Conservation (phyloP, 306 rosid species). For the Medicago lupulina region DNA sequence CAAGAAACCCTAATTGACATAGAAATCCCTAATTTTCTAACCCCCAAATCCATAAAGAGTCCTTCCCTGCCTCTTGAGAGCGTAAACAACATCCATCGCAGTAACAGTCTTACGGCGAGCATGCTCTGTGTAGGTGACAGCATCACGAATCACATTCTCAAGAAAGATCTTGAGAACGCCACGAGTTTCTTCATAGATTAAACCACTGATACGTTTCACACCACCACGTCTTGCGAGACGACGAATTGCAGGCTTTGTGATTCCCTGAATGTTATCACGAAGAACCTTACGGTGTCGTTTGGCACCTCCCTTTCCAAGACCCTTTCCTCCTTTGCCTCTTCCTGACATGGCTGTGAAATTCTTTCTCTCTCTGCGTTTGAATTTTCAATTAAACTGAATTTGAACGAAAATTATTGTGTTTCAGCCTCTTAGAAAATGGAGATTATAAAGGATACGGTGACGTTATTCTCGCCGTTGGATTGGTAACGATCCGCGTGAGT, state of each 20-base stretch:
- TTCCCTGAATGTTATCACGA: constrained; percentile 68
- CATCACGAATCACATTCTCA: constrained; percentile 63
- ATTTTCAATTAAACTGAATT: background rate
- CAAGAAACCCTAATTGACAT: constrained; percentile 4
- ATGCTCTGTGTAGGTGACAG: constrained; percentile 66
- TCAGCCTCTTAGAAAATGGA: too few relatives aligned
- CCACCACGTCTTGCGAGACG: constrained; percentile 67
- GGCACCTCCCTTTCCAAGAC: constrained; percentile 71
- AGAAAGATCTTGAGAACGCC: constrained; percentile 67
- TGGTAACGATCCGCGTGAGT: constrained; percentile 28
- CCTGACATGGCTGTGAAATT: constrained; percentile 51
- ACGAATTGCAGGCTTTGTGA: constrained; percentile 64
- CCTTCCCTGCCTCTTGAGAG: constrained; percentile 69
- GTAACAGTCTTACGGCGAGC: constrained; percentile 70
- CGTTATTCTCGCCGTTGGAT: constrained; percentile 39
- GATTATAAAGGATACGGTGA: too few relatives aligned
- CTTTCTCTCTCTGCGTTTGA: background rate
- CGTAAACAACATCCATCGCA: constrained; percentile 69
- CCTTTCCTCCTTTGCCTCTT: constrained; percentile 73
- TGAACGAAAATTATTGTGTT: background rate
- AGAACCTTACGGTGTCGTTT: constrained; percentile 72
- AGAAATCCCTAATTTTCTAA: constrained; percentile 11
- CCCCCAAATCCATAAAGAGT: constrained; percentile 69
- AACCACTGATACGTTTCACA: constrained; percentile 64
- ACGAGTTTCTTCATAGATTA: constrained; percentile 64